Conservation (phyloP, 2,329 filamentous ascomycete species). For the Coniochaeta sp. region DNA sequence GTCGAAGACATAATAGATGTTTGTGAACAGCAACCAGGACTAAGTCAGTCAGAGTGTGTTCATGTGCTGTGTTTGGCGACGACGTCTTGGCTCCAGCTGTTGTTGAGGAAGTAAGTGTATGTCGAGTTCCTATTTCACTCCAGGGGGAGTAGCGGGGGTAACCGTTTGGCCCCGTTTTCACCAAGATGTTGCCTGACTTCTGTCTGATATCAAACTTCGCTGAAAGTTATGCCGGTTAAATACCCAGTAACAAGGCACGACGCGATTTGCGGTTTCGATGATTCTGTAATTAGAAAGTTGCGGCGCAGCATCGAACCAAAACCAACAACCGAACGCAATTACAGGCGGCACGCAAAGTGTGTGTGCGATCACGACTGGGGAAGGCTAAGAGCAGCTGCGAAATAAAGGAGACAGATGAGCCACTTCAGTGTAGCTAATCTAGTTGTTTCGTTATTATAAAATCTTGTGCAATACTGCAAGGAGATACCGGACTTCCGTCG, state of each 20-base stretch:
- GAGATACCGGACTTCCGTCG: too few species aligned
- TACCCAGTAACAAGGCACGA: neutral
- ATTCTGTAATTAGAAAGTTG: neutral
- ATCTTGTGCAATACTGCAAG: too few species aligned
- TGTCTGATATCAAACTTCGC: neutral
- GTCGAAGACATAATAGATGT: neutral
- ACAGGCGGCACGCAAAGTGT: neutral
- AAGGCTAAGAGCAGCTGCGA: too few species aligned
- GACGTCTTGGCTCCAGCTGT: neutral
- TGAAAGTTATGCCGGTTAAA: neutral
- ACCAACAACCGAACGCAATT: neutral
- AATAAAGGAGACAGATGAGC: too few species aligned
- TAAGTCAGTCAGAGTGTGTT: neutral
- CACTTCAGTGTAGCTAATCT: too few species aligned
- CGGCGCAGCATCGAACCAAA: neutral
- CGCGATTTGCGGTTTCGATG: neutral
- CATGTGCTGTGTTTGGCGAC: neutral
- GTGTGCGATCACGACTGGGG: too few species aligned
- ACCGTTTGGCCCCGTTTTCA: neutral
- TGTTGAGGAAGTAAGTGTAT: neutral
- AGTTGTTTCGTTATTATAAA: too few species aligned
- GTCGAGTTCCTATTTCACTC: neutral
- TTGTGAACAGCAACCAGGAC: neutral
- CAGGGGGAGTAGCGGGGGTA: neutral
- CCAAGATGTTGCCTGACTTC: neutral